Percentiles rank a stretch among this genome's conserved stretches.
Evolutionary conservation across 2,329 filamentous ascomycete genomes (phyloP).

Genomic region (Fusarium sp.): DNA sequence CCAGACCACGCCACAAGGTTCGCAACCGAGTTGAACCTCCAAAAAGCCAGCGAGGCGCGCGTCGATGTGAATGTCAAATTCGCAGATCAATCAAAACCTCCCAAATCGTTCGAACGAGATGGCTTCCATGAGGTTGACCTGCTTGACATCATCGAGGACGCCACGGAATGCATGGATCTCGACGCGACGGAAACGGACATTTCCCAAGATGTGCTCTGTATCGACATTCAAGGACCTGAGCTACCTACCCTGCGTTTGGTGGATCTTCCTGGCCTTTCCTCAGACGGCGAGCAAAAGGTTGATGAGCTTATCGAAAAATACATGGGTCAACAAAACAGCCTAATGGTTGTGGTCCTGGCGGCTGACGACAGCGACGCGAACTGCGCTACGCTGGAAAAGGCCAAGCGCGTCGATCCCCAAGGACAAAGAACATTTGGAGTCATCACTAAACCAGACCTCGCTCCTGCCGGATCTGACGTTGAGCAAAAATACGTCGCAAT

Average conservation of each 20-base stretch:
- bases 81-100: not conserved
- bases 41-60: not conserved
- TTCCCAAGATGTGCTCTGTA: not conserved
- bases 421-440: not conserved
- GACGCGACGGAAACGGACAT: not conserved
- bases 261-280: not conserved
- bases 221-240: not conserved
- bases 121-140: not conserved
- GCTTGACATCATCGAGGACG: not conserved
- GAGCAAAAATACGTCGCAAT: conserved; percentile 3
- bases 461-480: not conserved
- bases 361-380: not conserved
- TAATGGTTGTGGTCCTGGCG: not conserved
- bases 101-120: not conserved
- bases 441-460: not conserved
- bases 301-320: not conserved
- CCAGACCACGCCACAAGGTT: not conserved
- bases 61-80: not conserved
- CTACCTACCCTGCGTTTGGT: not conserved
- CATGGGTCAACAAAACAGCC: not conserved
- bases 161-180: not conserved
- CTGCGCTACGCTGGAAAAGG: not conserved
- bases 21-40: not conserved
- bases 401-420: not conserved
- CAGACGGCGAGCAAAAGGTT: not conserved